These are phyloP conservation scores for Oleoguttula mirabilis DNA, from an alignment of 495 filamentous ascomycete genomes.

Conservation along the genomic window DNA sequence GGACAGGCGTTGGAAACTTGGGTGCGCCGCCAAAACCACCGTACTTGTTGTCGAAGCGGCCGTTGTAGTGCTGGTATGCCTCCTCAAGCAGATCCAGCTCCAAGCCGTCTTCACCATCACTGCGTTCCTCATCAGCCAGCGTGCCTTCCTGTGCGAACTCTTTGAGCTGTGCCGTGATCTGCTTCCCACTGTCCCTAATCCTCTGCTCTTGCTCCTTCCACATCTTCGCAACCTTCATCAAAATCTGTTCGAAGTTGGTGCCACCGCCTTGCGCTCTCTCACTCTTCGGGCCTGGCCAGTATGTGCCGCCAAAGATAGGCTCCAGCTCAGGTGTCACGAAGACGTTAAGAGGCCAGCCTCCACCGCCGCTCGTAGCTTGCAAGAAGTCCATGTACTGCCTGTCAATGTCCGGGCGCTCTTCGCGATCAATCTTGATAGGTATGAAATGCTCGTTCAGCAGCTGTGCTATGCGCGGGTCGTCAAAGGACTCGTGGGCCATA, in stretches of 20 bases:
- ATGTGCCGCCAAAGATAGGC: conserved; percentile 91
- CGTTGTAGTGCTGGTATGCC: conserved; percentile 65
- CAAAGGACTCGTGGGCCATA: conserved; percentile 90
- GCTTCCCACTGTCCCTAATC: conserved; percentile 68
- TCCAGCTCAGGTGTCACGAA: conserved; percentile 89
- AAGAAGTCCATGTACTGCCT: conserved; percentile 98
- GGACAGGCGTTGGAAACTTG: conserved; percentile 85
- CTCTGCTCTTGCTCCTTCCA: conserved; percentile 76
- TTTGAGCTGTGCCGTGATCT: conserved; percentile 65
- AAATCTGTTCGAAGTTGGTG: conserved; percentile 63
- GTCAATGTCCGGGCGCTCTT: conserved; percentile 91
- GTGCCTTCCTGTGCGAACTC: conserved; percentile 83
- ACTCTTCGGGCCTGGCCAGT: conserved; percentile 74
- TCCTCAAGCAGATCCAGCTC: conserved; percentile 90
- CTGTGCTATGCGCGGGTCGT: conserved; percentile 63
- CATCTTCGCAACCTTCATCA: conserved; percentile 65
- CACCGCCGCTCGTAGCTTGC: conserved; percentile 81
- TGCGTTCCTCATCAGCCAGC: conserved; percentile 46
- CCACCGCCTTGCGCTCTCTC: conserved; percentile 26
- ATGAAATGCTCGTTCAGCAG: conserved; percentile 82
- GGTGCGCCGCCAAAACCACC: conserved; percentile 71
- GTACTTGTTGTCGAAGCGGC: conserved; percentile 63
- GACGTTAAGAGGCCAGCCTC: conserved; percentile 93
- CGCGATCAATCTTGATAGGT: conserved; percentile 85
- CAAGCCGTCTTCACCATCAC: conserved; percentile 41